Evolutionary conservation across 441 rosid genomes (phyloP), one percentile per base, ranked within the genome.

Genomic region (Melastoma candidum): DNA sequence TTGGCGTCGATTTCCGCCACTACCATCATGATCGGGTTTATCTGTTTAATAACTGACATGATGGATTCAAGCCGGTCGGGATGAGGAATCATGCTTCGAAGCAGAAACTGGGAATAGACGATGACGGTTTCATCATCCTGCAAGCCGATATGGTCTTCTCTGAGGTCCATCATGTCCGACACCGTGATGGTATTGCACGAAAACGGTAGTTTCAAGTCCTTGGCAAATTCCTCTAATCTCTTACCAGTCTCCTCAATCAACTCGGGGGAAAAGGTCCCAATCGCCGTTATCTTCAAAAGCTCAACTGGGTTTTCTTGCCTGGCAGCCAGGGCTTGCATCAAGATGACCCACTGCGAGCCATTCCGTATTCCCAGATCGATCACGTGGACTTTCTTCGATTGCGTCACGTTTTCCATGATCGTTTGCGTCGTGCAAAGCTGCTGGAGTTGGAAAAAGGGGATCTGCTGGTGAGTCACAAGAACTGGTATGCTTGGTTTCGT

Each of bases 321-420:
- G 11, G 71, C 65, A 2, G 58, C 63, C 9, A 81, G 67, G 48
- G 80, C 80, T 68, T 74, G 82, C 80, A 80, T 76, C 56, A 83
- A 49, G 14, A 63, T n/a, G 11, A 80, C 66, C 81, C 86, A 77
- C n/a, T 80, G 84, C 12, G 47, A 45, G 7, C 90, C 90, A 4
- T 11, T 26, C 60, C 49, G 47, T 54, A 83, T 67, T 22, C 26
- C 63, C 11, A 80, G 52, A 63, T 80, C 82, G 25, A 80, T 63
- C 2, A 76, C 39, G 39, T 77, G 90, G 68, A 83, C 59, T 59
- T n/a, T 77, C 51, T 60, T 77, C 12, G 80, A 72, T 12, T 56
- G 59, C 0, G 57, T 54, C 43, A 77, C 75, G 46, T 64, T 69
- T 53, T 83, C 90, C 3, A 76, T 48, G 10, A 83, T 65, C 14